phyloP scores from a whole-genome alignment of 192 early-diverging fungal genomes.

The Coemansia sp. region DNA sequence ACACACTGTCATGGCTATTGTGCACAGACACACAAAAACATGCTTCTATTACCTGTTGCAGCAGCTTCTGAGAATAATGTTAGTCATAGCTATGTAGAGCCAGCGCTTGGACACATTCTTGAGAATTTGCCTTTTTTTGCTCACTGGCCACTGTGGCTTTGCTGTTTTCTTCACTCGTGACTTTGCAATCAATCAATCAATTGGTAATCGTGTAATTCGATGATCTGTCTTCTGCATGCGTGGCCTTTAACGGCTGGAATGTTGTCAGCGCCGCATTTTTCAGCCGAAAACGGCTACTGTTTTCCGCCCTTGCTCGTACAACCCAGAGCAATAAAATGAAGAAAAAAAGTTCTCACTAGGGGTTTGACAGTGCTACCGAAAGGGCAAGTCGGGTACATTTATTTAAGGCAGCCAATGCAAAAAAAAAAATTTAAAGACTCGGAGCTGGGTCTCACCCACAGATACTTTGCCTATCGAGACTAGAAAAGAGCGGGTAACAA shows the following conservation, averaged over 20 bases:
- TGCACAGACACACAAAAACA: not conserved
- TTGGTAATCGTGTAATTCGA: not conserved
- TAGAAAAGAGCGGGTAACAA: not conserved
- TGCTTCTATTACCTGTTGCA: not conserved
- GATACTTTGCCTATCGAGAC: not conserved
- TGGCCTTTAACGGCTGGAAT: not conserved
- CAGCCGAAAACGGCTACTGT: not conserved
- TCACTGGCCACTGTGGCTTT: not conserved
- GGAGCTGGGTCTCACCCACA: not conserved
- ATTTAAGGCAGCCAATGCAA: not conserved
- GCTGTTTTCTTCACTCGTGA: not conserved
- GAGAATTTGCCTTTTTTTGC: not conserved
- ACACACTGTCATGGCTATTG: not conserved
- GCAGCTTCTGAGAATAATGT: not conserved
- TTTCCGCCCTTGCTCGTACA: not conserved
- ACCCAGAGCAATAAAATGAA: not conserved
- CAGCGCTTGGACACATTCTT: not conserved
- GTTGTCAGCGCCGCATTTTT: slow-evolving; percentile 3
- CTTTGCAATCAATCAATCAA: not conserved
- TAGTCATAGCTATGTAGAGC: not conserved
- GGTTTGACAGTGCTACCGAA: not conserved
- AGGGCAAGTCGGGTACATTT: not conserved
- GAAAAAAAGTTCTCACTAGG: not conserved
- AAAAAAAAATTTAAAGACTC: not conserved
- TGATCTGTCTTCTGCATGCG: not conserved